Evolutionary conservation across 805 yeast species (phyloP).

Genomic region (Ogataea minuta): DNA sequence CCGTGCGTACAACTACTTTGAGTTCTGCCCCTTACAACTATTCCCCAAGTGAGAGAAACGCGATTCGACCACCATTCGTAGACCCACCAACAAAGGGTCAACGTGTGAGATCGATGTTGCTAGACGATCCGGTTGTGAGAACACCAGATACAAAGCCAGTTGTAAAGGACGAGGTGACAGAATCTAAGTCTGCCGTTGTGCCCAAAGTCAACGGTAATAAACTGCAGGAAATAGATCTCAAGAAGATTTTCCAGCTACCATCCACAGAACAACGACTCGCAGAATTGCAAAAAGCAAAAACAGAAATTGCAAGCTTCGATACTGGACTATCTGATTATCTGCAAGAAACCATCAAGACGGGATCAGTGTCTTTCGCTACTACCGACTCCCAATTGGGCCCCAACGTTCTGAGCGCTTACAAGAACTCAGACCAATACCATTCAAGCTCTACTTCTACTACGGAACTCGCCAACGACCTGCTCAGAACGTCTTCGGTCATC

Average conservation of each 20-base stretch:
- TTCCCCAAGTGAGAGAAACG: not conserved
- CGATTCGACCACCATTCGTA: conserved; percentile 1
- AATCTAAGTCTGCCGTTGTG: not conserved
- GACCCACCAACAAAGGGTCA: not conserved
- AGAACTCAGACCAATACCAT: conserved; percentile 49
- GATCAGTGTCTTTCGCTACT: conserved; percentile 15
- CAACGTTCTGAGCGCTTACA: conserved; percentile 64
- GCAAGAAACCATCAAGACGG: conserved; percentile 21
- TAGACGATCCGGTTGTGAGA: not conserved
- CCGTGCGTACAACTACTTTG: not conserved
- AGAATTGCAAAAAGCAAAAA: conserved; percentile 42
- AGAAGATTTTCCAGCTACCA: conserved; percentile 19
- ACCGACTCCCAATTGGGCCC: conserved; percentile 38
- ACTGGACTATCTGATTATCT: conserved; percentile 62
- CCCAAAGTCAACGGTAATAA: not conserved
- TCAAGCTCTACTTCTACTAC: conserved; percentile 28
- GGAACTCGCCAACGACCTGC: conserved; percentile 42
- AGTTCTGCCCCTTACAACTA: conserved; percentile 4
- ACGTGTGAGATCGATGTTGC: conserved; percentile 2
- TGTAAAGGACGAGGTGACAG: not conserved
- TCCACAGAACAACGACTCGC: conserved; percentile 37
- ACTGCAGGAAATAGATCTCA: conserved; percentile 17
- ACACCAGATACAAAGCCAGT: not conserved
- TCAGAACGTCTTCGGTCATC: conserved; percentile 29
- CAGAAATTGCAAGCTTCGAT: conserved; percentile 43